phyloP scores from a whole-genome alignment of 2,329 filamentous ascomycete species.

The Arthrinium puccinioides region DNA sequence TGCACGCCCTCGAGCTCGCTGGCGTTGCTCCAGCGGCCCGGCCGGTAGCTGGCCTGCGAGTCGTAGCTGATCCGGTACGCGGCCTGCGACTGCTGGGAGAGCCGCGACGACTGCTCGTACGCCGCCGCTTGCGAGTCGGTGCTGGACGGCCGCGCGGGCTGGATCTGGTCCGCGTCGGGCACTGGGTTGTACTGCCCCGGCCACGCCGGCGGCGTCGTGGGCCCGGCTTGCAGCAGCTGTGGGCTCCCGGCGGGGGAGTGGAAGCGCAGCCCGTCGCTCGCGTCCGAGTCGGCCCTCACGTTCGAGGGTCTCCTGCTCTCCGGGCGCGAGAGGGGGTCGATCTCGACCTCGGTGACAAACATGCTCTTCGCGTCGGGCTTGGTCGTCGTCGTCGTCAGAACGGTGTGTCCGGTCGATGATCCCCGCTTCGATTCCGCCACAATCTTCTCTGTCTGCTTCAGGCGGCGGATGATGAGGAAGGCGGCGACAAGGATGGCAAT shows the following conservation, averaged over 20 bases:
- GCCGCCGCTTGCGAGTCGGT: too few species aligned
- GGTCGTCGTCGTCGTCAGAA: conserved; percentile 24
- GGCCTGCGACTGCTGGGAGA: conserved; percentile 10
- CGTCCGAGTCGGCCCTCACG: conserved; percentile 12
- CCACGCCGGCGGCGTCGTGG: conserved; percentile 15
- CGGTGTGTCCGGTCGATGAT: conserved; percentile 22
- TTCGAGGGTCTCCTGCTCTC: conserved; percentile 16
- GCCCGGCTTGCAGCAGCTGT: conserved; percentile 10
- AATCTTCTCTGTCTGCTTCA: conserved; percentile 36
- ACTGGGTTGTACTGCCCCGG: conserved; percentile 10
- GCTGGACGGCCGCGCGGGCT: too few species aligned
- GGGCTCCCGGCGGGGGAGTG: conserved; percentile 14
- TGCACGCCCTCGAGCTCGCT: conserved; percentile 30
- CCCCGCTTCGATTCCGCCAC: conserved; percentile 26
- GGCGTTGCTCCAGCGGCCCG: conserved; percentile 36
- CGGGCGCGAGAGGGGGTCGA: conserved; percentile 30
- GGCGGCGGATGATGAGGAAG: conserved; percentile 41
- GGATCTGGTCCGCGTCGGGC: conserved; percentile 9
- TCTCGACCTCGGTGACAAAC: conserved; percentile 35
- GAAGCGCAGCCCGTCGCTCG: conserved; percentile 6
- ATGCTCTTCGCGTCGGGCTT: conserved; percentile 28
- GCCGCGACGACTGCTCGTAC: too few species aligned
- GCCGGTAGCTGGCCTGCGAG: conserved; percentile 27
- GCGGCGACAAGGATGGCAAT: conserved; percentile 38
- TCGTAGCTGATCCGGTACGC: conserved; percentile 24